These are phyloP conservation scores for Silene noctiflora DNA, from an alignment of 179 eudicot species.

Conservation along the genomic window DNA sequence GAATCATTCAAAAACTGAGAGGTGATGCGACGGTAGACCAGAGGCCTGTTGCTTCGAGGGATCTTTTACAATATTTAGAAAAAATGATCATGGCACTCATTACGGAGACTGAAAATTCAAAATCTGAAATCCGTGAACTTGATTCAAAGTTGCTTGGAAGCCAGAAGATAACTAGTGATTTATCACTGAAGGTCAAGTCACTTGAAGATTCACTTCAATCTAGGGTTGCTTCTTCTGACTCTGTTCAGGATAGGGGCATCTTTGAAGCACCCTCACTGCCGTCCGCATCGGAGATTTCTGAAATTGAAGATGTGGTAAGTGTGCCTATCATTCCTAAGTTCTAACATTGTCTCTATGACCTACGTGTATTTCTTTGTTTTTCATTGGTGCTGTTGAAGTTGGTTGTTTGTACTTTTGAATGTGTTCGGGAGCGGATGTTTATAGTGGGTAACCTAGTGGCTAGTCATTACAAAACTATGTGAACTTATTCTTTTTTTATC, in stretches of 20 bases:
- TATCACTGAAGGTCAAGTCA: constrained; percentile 60
- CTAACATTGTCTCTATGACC: constrained; percentile 3
- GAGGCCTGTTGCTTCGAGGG: constrained; percentile 37
- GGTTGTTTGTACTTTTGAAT: not conserved
- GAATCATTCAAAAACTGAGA: constrained; percentile 57
- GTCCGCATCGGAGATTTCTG: constrained; percentile 75
- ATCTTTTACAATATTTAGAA: constrained; percentile 54
- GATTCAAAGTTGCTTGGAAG: constrained; percentile 54
- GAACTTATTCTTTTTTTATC: not conserved
- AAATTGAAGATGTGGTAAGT: constrained; percentile 83
- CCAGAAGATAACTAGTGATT: constrained; percentile 62
- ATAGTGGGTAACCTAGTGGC: too few species aligned
- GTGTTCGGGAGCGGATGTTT: too few species aligned
- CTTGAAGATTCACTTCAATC: constrained; percentile 64
- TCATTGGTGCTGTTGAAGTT: constrained; percentile 3
- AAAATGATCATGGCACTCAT: constrained; percentile 50
- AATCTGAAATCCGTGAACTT: constrained; percentile 63
- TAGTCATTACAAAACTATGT: not conserved
- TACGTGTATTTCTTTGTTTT: not conserved
- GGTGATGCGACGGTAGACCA: constrained; percentile 43
- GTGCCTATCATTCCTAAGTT: not conserved
- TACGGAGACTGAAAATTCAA: constrained; percentile 63
- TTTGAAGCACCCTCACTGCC: constrained; percentile 69
- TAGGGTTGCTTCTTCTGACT: constrained; percentile 44
- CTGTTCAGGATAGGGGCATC: constrained; percentile 55